These are phyloP conservation scores for Danielia oregonensis DNA, from an alignment of 805 yeast species.

Conservation along the genomic window DNA sequence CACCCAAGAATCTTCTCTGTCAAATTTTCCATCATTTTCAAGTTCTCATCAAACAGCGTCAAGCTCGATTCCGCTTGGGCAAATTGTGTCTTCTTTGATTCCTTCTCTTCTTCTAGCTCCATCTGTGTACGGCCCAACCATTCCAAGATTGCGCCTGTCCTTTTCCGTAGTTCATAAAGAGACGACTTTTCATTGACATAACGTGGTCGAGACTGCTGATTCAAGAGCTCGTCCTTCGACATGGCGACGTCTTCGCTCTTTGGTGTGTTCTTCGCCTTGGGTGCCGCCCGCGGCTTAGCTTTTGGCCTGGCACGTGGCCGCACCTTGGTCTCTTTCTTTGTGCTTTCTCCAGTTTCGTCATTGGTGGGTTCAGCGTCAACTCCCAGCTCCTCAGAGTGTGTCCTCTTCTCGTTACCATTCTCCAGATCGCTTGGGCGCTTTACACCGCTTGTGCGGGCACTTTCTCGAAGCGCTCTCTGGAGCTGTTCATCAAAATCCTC, in stretches of 20 bases:
- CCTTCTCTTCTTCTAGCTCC: conserved; percentile 66
- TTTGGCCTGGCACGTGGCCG: conserved; percentile 4
- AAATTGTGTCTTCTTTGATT: conserved; percentile 7
- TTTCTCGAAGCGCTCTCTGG: conserved; percentile 51
- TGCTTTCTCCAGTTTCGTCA: conserved; percentile 11
- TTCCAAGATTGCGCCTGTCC: conserved; percentile 87
- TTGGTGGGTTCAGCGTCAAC: conserved; percentile 9
- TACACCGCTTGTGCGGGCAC: conserved; percentile 47
- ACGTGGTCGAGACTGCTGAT: conserved; percentile 79
- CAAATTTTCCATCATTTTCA: conserved; percentile 64
- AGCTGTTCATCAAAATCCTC: conserved; percentile 41
- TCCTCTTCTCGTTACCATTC: conserved; percentile 18
- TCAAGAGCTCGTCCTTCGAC: conserved; percentile 46
- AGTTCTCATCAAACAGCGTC: conserved; percentile 49
- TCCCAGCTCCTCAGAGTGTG: conserved; percentile 11
- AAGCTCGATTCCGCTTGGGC: conserved; percentile 7
- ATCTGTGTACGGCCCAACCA: conserved; percentile 84
- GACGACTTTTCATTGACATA: conserved; percentile 73
- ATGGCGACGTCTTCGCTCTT: conserved; percentile 4
- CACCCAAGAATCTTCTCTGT: conserved; percentile 69
- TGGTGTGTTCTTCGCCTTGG: conserved; percentile 8
- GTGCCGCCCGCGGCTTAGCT: conserved; percentile 3
- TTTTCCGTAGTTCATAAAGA: conserved; percentile 77
- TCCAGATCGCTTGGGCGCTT: conserved; percentile 12
- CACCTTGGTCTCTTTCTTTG: conserved; percentile 8